Base-by-base conservation (phyloP, 352 stramenopile genomes). In the Globisporangium splendens region DNA sequence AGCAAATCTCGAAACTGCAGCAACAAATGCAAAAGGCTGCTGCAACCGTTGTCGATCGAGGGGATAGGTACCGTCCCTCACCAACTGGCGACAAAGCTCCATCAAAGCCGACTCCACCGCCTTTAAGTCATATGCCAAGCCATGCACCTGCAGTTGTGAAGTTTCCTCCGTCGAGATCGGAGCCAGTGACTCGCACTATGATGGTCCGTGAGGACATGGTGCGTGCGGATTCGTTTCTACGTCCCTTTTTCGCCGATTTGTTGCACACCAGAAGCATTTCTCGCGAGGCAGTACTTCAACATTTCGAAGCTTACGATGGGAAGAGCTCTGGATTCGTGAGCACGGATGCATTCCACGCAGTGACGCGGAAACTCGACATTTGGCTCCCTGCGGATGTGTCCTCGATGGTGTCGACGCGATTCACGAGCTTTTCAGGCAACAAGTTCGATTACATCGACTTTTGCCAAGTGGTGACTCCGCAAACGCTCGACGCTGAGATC, bases 391-490 rank as follows among this genome's bases (percentile, higher is more conserved):
- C 59, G 1, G 83, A 89, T 31, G 56, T 88, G 28, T 61, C 61
- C 10, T 61, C 61, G n/a, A 77, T 66, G 15, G 56, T 89, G 11
- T 58, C 87, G 20, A 38, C 62, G 12, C 75, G 80, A 15, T 93
- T 88, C 61, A 68, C 70, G 0, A 65, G 61, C 7, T 51, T 73
- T 7, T 72, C 70, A 21, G 68, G 68, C 0, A 73, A 86, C 28
- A 79, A 68, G 41, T 86, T 93, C 56, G 80, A 93, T 63, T 91
- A 89, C 39, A 63, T 93, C 1, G 79, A 89, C 48, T 89, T 91
- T 48, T 86, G 74, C 54, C 70, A 88, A 46, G 55, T 75, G 18
- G 61, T 69, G 21, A 46, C 14, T 11, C 59, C 57, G 8, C 66
- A 67, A 41, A 47, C 57, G 1, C 58, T 73, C 17, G 66, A 75